Percentiles rank a stretch among this genome's conserved stretches.
Conservation (phyloP, 1,284 basidiomycete genomes). For the Apiotrichum veenhuisii region DNA sequence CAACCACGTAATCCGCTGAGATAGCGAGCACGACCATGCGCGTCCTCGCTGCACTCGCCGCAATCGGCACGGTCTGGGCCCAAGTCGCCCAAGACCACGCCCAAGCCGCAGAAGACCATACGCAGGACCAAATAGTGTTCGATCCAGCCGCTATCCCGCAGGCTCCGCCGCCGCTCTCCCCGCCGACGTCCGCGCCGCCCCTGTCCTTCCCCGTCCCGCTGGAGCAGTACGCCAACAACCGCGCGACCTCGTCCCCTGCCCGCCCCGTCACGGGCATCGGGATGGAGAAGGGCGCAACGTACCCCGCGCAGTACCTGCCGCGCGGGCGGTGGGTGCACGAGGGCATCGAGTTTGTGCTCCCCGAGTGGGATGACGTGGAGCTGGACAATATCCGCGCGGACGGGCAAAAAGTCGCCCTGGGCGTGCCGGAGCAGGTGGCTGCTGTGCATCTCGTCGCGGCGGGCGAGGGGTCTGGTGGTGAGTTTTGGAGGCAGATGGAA, state of each 20-base stretch:
- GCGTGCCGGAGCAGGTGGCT: not conserved
- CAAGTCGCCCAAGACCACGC: too few relatives aligned
- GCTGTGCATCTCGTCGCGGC: slow-evolving; percentile 12
- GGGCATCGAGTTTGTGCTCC: slow-evolving; percentile 11
- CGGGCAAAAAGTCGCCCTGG: slow-evolving; percentile 2
- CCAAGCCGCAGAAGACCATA: too few relatives aligned
- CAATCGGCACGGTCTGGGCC: too few relatives aligned
- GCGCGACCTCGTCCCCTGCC: slow-evolving; percentile 4
- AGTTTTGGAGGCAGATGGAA: too few relatives aligned
- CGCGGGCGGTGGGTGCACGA: slow-evolving; percentile 6
- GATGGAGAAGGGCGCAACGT: slow-evolving; percentile 12
- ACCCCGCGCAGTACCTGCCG: slow-evolving; percentile 11
- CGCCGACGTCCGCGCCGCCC: not conserved
- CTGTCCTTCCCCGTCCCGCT: slow-evolving; percentile 25
- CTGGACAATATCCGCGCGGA: slow-evolving; percentile 8
- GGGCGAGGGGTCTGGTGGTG: slow-evolving; percentile 18
- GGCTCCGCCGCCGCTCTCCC: not conserved
- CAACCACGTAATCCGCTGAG: too few relatives aligned
- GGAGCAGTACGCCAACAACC: slow-evolving; percentile 7
- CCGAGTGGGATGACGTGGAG: not conserved
- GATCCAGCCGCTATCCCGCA: too few relatives aligned
- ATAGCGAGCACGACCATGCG: not conserved
- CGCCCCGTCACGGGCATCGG: slow-evolving; percentile 9
- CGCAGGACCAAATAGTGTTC: too few relatives aligned
- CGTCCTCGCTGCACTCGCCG: too few relatives aligned